Base-by-base conservation (phyloP, 2,329 filamentous ascomycete species). In the Colletotrichum sp. region DNA sequence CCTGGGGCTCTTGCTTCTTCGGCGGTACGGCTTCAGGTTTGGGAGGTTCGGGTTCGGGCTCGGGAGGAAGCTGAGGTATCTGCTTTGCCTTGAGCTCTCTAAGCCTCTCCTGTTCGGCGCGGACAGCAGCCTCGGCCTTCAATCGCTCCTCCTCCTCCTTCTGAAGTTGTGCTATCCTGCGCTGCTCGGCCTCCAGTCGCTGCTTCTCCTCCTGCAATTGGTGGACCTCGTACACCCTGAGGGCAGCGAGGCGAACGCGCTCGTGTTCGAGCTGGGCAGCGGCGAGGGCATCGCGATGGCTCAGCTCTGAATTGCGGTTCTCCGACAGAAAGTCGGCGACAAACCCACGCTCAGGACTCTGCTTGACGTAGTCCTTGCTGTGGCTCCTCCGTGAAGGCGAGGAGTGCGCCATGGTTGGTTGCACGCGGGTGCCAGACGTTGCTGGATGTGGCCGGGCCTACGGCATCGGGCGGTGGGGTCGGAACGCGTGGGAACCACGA, bases 201-300 rank as follows among this genome's bases (percentile, higher is more conserved):
- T 84, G 81, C 75, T 87, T 84, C 77, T 89, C 85, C 77, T 88
- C 84, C 68, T 88, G 82, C 18, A 88, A 80, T 75, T 88, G 84
- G 74, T 91, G 86, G 55, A 89, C 82, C 75, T 89, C 84, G 71
- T 86, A 89, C 8, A 88, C 88, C 18, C 86, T 84, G 44, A 90
- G 82, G 9, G 90, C 90, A 34, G 84, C 84, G 70, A 88, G 84
- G 32, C 89, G 89, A 13, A 96, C 90, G 32, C 90, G 89, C 49
- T 94, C 90, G 82, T 96, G 94, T 80, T 94, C 90, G 16, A 88
- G 88, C 65, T 91, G 91, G 6, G 93, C 93, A 63, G 90, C 90
- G 62, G 90, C 90, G 18, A 96, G 89, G 16, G 94, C 93, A 79
- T 92, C 90, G 74, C 90, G 89, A 81, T 95, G 93, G 71, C 87